phyloP scores from a whole-genome alignment of 768 basidiomycete genomes.

The Leccinum pellstonianum region DNA sequence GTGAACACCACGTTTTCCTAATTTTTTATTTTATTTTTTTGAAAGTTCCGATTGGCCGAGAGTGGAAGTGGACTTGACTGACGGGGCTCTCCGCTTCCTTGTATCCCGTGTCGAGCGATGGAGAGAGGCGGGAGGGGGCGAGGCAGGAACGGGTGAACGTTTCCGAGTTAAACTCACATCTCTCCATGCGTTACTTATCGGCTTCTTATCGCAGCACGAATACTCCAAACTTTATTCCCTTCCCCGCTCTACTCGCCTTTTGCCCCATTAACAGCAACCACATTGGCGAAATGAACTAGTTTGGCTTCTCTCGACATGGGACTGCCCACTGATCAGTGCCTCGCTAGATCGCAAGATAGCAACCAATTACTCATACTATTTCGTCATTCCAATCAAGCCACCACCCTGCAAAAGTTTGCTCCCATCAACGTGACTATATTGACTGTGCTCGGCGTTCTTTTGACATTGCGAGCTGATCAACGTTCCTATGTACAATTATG shows the following conservation, averaged over 20 bases:
- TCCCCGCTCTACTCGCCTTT: slow-evolving; percentile 27
- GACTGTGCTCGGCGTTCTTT: background rate
- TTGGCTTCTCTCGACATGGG: slow-evolving; percentile 14
- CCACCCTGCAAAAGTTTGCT: background rate
- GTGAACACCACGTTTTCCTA: slow-evolving; percentile 23
- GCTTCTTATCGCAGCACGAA: slow-evolving; percentile 24
- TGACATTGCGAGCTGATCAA: background rate
- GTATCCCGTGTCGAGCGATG: background rate
- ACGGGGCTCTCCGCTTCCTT: background rate
- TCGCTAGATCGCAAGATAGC: slow-evolving; percentile 12
- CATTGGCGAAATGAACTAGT: slow-evolving; percentile 27
- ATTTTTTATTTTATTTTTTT: too few species aligned
- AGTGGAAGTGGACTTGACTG: background rate
- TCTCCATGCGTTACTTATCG: slow-evolving; percentile 14
- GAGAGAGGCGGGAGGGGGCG: background rate
- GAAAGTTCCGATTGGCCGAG: background rate
- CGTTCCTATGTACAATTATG: background rate
- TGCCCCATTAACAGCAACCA: slow-evolving; percentile 9
- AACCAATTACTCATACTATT: slow-evolving; percentile 27
- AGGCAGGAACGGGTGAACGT: slow-evolving; percentile 2
- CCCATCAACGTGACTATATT: too few species aligned
- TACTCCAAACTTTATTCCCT: slow-evolving; percentile 19
- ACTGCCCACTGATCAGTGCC: slow-evolving; percentile 14
- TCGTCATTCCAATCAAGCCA: background rate
- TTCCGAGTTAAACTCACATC: background rate